These are phyloP conservation scores for Barnettozyma californica DNA, from an alignment of 805 yeast species.

Conservation along the genomic window DNA sequence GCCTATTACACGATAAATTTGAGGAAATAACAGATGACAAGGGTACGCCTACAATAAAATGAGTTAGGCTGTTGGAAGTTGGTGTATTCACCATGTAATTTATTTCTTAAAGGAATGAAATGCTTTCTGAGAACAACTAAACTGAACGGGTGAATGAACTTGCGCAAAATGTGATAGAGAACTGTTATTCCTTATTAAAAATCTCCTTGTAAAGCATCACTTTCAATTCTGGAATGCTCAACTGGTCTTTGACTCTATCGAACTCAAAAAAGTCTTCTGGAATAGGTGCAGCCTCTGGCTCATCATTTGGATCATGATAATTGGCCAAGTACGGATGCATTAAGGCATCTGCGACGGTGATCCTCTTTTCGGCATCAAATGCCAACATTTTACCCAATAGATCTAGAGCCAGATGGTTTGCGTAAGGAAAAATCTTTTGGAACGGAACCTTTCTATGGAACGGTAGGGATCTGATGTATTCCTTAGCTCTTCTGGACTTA, in stretches of 20 bases:
- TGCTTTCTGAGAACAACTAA: too few relatives aligned
- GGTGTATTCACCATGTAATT: too few relatives aligned
- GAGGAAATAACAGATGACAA: too few relatives aligned
- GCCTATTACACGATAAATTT: too few relatives aligned
- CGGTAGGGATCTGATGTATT: conserved; percentile 79
- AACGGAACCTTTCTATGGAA: conserved; percentile 57
- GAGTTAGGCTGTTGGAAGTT: too few relatives aligned
- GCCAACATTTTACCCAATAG: conserved; percentile 63
- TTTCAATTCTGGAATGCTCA: conserved; percentile 72
- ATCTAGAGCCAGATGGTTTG: conserved; percentile 66
- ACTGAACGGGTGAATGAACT: neutral
- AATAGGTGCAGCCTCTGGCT: conserved; percentile 79
- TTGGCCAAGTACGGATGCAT: conserved; percentile 78
- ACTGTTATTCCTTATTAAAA: neutral
- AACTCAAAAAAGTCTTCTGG: conserved; percentile 87
- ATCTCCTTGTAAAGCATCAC: conserved; percentile 76
- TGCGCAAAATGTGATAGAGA: neutral
- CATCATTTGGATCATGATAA: conserved; percentile 95
- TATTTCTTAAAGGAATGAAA: too few relatives aligned
- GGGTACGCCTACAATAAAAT: too few relatives aligned
- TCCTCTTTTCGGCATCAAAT: conserved; percentile 78
- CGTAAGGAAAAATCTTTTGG: conserved; percentile 38
- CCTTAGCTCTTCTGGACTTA: conserved; percentile 79
- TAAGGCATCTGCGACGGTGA: conserved; percentile 79
- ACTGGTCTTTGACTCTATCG: conserved; percentile 75